These are phyloP conservation scores for Closterium sp. DNA, from an alignment of 139 green algal species.

Conservation along the genomic window DNA sequence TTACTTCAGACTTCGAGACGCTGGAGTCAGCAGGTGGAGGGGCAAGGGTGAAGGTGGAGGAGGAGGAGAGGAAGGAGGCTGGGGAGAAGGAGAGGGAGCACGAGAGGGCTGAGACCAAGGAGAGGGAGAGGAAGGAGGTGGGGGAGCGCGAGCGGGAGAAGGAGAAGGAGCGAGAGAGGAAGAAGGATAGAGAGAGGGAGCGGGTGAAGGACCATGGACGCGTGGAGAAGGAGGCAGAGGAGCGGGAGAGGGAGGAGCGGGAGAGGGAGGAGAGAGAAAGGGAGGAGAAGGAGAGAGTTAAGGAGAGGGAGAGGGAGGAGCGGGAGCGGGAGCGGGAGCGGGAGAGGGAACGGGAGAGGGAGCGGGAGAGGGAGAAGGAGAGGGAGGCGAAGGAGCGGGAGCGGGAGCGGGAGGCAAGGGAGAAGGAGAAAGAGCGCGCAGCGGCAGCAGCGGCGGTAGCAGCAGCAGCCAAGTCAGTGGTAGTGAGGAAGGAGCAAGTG, in stretches of 20 bases:
- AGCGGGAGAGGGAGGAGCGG: background rate
- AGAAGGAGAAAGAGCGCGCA: slow-evolving; percentile 10
- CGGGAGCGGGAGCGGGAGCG: background rate
- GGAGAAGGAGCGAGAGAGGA: background rate
- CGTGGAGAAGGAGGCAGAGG: slow-evolving; percentile 7
- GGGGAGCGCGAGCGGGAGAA: background rate
- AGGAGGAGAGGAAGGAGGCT: background rate
- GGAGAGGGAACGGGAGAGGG: background rate
- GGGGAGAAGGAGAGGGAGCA: background rate
- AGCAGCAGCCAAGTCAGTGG: background rate
- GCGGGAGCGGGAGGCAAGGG: slow-evolving; percentile 1
- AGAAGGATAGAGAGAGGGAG: too few relatives aligned
- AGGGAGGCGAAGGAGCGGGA: background rate
- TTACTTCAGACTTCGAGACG: background rate
- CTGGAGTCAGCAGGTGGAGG: background rate
- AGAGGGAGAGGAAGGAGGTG: slow-evolving; percentile 3
- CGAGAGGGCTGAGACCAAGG: background rate
- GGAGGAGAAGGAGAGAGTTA: background rate
- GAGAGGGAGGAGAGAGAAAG: background rate
- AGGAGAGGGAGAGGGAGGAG: slow-evolving; percentile 8
- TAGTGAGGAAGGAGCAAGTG: slow-evolving; percentile 65
- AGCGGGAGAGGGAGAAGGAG: slow-evolving; percentile 3
- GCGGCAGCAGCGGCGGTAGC: slow-evolving; percentile 6
- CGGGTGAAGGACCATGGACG: background rate
- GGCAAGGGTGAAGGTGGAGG: background rate